These are phyloP conservation scores for Margaritispora aquatica DNA, from an alignment of 495 filamentous ascomycete genomes.

Conservation along the genomic window DNA sequence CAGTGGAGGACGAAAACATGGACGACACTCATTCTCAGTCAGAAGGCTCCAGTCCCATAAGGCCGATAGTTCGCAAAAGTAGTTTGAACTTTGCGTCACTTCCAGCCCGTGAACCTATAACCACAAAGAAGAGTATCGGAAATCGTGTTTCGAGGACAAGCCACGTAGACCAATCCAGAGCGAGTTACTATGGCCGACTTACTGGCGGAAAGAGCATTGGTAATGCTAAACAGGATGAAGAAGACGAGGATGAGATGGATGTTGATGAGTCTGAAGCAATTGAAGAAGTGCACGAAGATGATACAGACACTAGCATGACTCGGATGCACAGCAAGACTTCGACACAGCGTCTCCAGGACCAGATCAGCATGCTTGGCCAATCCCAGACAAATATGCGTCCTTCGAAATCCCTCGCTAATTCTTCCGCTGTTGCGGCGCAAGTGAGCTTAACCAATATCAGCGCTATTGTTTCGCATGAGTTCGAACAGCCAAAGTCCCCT, in stretches of 20 bases:
- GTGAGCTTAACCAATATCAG: conserved; percentile 1
- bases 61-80: conserved; percentile 68
- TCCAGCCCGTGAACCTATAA: conserved; percentile 82
- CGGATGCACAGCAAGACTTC: conserved; percentile 78
- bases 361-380: conserved; percentile 89
- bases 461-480: neutral
- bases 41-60: conserved; percentile 26
- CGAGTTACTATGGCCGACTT: conserved; percentile 57
- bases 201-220: conserved; percentile 49
- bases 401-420: conserved; percentile 60
- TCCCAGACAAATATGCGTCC: conserved; percentile 53
- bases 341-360: conserved; percentile 84
- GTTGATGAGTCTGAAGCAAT: conserved; percentile 45
- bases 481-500: conserved; percentile 4
- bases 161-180: conserved; percentile 64
- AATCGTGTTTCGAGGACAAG: conserved; percentile 68
- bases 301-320: conserved; percentile 30
- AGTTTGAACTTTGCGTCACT: conserved; percentile 90
- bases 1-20: conserved; percentile 12
- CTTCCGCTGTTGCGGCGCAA: conserved; percentile 28
- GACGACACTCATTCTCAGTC: conserved; percentile 36
- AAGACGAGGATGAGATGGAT: conserved; percentile 50
- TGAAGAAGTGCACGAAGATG: conserved; percentile 23
- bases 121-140: conserved; percentile 72
- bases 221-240: conserved; percentile 37